phyloP scores from a whole-genome alignment of 345 rosid species.

The Camelina hispida region DNA sequence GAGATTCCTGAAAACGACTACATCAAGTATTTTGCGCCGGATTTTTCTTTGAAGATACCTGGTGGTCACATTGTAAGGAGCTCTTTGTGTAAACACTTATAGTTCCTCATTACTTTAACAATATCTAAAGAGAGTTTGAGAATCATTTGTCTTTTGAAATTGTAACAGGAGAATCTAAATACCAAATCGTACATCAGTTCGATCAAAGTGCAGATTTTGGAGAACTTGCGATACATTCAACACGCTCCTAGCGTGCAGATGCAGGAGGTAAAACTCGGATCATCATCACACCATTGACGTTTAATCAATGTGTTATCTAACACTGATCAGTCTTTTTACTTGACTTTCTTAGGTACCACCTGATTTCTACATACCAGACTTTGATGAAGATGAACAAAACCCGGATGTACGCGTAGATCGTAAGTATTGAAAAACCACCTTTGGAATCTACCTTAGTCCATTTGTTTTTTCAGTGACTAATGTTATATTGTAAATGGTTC shows the following conservation, averaged over 20 bases:
- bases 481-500: neutral
- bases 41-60: constrained; percentile 79
- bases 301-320: neutral
- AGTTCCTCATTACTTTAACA: constrained; percentile 3
- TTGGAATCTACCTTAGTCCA: neutral
- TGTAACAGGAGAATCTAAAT: constrained; percentile 80
- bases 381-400: constrained; percentile 88
- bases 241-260: constrained; percentile 96
- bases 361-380: constrained; percentile 90
- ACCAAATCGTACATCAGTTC: constrained; percentile 86
- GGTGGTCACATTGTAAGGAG: constrained; percentile 75
- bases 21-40: too few relatives aligned
- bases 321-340: neutral
- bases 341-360: constrained; percentile 76
- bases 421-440: constrained; percentile 48
- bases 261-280: constrained; percentile 77
- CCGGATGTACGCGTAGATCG: constrained; percentile 88
- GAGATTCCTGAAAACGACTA: constrained; percentile 95
- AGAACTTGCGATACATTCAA: constrained; percentile 84
- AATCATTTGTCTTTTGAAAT: constrained; percentile 15
- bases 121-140: neutral
- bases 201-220: constrained; percentile 86
- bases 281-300: neutral
- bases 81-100: constrained; percentile 10
- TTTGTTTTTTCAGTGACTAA: neutral